Conservation (phyloP, 169 alveolate genomes). For the Plasmodium vivax region DNA sequence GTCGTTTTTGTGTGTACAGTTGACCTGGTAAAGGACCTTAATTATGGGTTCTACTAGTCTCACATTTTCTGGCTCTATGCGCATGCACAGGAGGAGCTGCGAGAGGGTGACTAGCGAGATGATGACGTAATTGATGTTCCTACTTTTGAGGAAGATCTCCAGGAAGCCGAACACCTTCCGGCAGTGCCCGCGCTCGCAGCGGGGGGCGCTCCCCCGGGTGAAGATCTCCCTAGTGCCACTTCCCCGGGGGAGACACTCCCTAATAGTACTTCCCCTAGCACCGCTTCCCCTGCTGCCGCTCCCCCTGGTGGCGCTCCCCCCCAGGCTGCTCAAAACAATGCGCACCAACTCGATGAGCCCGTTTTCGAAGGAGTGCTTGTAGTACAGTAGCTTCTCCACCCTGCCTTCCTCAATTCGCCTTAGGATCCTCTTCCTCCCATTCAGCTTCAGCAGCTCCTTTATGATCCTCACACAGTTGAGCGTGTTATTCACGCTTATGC, state of each 20-base stretch:
- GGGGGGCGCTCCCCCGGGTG: no score
- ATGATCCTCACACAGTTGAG: slow-evolving; percentile 50
- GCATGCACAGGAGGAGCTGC: slow-evolving; percentile 29
- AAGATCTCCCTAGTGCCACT: no score
- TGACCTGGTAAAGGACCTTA: slow-evolving; percentile 13
- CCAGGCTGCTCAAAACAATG: slow-evolving; percentile 50
- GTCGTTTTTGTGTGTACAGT: slow-evolving; percentile 19
- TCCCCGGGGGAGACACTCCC: background rate
- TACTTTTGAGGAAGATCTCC: slow-evolving; percentile 16
- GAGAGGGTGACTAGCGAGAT: slow-evolving; percentile 46
- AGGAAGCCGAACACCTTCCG: slow-evolving; percentile 28
- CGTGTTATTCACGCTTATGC: slow-evolving; percentile 71
- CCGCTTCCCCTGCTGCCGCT: background rate
- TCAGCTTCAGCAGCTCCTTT: slow-evolving; percentile 52
- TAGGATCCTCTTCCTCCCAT: slow-evolving; percentile 25
- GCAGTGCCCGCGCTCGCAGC: background rate
- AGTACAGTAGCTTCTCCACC: slow-evolving; percentile 55
- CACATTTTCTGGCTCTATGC: slow-evolving; percentile 1
- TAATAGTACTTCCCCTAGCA: no score
- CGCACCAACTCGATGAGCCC: slow-evolving; percentile 40
- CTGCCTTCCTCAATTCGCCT: slow-evolving; percentile 10
- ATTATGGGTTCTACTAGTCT: slow-evolving; percentile 37
- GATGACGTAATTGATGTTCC: slow-evolving; percentile 56
- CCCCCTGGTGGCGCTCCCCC: background rate
- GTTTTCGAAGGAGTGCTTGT: slow-evolving; percentile 59